Evolutionary conservation across 371 early-diverging fungal species (phyloP).

Genomic region (Saksenaea vasiformis): DNA sequence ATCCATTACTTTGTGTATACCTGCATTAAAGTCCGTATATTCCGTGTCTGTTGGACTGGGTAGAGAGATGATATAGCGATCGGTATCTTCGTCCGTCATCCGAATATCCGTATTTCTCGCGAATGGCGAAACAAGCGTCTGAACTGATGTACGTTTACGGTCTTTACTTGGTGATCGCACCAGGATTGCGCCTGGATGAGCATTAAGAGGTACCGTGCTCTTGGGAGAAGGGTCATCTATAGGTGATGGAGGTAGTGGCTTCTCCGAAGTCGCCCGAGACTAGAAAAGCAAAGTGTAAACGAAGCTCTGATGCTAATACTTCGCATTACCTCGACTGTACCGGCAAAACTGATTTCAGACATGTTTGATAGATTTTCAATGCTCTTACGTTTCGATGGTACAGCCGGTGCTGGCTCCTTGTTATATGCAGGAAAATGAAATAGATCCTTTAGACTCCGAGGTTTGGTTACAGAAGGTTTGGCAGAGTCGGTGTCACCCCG

Average conservation of each 20-base stretch:
- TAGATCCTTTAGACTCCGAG: constrained; percentile 1
- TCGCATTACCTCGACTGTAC: neutral
- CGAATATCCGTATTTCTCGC: constrained; percentile 17
- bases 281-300: constrained; percentile 13
- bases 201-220: neutral
- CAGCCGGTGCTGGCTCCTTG: neutral
- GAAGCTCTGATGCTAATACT: neutral
- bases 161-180: neutral
- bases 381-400: neutral
- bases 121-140: constrained; percentile 24
- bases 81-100: constrained; percentile 12
- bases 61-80: neutral
- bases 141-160: constrained; percentile 18
- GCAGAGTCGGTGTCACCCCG: neutral
- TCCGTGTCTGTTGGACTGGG: neutral
- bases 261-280: neutral
- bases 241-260: neutral
- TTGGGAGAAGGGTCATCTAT: neutral
- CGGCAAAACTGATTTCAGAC: neutral
- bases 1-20: neutral
- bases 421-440: constrained; percentile 2
- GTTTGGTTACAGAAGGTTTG: constrained; percentile 1
- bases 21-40: neutral
- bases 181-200: neutral
- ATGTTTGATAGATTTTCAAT: neutral